Base-by-base conservation (phyloP, 768 basidiomycete species). In the Ephemerocybe angulata region DNA sequence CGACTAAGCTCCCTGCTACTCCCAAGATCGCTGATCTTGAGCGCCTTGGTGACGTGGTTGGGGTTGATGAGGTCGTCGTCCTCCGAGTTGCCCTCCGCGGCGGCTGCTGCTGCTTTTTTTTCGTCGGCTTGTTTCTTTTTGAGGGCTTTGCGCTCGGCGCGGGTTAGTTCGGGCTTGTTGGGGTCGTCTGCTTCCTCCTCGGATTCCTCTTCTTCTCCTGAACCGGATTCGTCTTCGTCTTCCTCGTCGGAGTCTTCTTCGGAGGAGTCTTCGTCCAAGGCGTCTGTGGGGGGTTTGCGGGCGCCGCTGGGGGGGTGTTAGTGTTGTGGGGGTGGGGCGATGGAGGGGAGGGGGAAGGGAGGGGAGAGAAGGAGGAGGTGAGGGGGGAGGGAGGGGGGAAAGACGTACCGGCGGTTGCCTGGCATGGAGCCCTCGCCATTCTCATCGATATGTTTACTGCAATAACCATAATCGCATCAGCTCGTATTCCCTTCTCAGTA, bases 11-110 rank as follows among this genome's bases (percentile, higher is more conserved):
- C 78, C 60, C 77, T 72, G 1, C 88, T 82, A 8, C 80, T 75
- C 52, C 76, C 76, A n/a, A 93, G 66, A 70, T 93, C 88, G 8
- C 87, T 77, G 42, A 93, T 85, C 57, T 80, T 88, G 72, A 91
- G 63, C 67, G 85, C 87, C 81, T 86, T 91, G 64, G 67, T 60
- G 28, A 86, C 76, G 59, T 84, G 87, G 64, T 93, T 94, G 11
- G 88, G 87, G 66, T 93, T 93, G 60, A 86, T 80, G 48, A 91
- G 71, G 58, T 90, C 81, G 0, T 78, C 77, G 57, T 93, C 89
- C 29, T 85, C 83, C 3, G 78, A 84, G 0, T 75, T 79, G 0
- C 78, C 82, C 4, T 79, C 81, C 6, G 0, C 70, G 68, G 24
- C 67, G 56, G 59, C 61, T 21, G 52, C 62, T 62, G 65, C 60